Base-by-base conservation (phyloP, 495 filamentous ascomycete species). In the Aspergillus baeticus region DNA sequence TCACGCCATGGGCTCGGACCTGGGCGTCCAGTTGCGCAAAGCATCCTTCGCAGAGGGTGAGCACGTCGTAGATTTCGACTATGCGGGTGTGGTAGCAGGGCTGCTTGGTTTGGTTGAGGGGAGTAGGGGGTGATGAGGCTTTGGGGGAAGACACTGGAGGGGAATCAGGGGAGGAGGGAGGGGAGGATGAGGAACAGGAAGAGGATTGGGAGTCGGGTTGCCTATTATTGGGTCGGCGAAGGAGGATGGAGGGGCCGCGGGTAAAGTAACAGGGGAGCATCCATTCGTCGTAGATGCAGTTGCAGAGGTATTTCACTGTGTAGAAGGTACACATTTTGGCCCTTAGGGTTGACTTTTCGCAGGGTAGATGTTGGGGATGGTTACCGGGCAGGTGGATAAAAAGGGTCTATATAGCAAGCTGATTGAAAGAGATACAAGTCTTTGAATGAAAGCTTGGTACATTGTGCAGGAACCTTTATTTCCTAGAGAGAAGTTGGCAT, bases 281-380 rank as follows among this genome's bases (percentile, higher is more conserved):
- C 10, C 20, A 50, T 23, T 50, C 34, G 47, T 50, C 47, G 33
- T 23, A 13, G 47, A 50, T 38, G 47, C 47, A 50, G 47, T 7
- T 10, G 20, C 47, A 50, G 47, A 50, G 47, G 34, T 38, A 50
- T 38, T 50, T 37, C 2, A 15, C 15, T 50, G 6, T 35, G 33
- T 34, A 50, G 34, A 37, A 50, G 47, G n/a, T 7, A 33, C 47
- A 50, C 47, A 50, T 50, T 26, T 50, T 37, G 47, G 17, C 1
- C 3, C 8, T 6, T 15, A 1, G 6, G 6, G 13, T 46, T 46
- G n/a, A 34, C 14, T 18, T 34, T 18, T 41, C n/a, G 15, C 3
- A 17, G 6, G 15, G 38, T 41, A 41, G 38, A 10, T 18, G 18
- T 7, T 4, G 18, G 13, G 20, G 20, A 18, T 10, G 20, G 41